Evolutionary conservation across 2,329 filamentous ascomycete species (phyloP), one percentile per base, ranked within the genome.

Genomic region (Fonsecaea nubica): DNA sequence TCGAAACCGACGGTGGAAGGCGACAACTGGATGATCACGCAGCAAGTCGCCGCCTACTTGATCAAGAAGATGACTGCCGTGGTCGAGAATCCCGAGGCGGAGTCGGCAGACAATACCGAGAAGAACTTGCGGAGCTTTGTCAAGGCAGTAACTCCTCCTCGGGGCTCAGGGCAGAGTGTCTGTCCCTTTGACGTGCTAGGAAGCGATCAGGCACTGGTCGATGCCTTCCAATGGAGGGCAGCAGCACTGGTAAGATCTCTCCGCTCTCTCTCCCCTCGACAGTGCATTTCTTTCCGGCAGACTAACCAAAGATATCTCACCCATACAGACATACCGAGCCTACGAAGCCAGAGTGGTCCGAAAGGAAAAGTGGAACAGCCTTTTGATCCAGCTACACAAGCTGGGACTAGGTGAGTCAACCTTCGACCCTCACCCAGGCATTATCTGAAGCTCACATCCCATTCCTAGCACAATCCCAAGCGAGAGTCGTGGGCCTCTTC

Each of bases 21-120:
- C 52, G 90, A 92, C 79, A 92, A 91, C 81, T 92, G 90, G 80
- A 92, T 92, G 90, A 81, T 92, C 65, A 91, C 89, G 8, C 90
- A 92, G 77, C 90, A 92, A 78, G 89, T 92, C 2, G 89, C 89
- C 2, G 85, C 89, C 66, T 92, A 92, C 35, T 85, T 92, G 54
- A 84, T 92, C 70, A 92, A 92, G 83, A 50, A 54, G n/a, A 12
- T 25, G 18, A 32, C 42, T 0, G 82, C 85, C 1, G 45, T 18
- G 45, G 45, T 25, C 21, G 15, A 50, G n/a, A 50, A 25, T 6
- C 45, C 45, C n/a, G 45, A 18, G 1, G n/a, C 1, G 45, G 13
- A 50, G 21, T 50, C 45, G 13, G 21, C 35, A 12, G 35, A 36
- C 35, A 36, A 12, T 36, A 36, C 35, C 35, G 35, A 36, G 35